Conservation (phyloP, 192 early-diverging fungal genomes). For the Backusella mclennaniae region DNA sequence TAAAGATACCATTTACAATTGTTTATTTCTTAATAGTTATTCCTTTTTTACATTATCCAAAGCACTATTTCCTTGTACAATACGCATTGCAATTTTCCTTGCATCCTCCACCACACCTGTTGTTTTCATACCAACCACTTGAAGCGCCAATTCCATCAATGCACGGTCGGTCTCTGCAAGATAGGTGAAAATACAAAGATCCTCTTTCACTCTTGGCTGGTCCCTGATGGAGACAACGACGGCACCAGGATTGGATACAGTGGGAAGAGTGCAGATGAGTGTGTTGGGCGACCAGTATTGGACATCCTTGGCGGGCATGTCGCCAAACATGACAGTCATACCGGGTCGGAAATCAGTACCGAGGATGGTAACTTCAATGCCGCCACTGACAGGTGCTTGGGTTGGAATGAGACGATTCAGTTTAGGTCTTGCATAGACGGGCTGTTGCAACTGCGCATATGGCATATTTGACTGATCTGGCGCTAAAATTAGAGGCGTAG, state of each 20-base stretch:
- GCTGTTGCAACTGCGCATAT: not conserved
- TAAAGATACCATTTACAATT: not conserved
- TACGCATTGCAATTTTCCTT: constrained; percentile 67
- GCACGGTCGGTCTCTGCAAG: constrained; percentile 73
- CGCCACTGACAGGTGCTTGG: constrained; percentile 83
- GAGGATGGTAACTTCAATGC: constrained; percentile 80
- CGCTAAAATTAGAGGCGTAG: not conserved
- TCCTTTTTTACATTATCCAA: constrained; percentile 1
- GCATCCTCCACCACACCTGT: constrained; percentile 76
- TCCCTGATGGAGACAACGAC: constrained; percentile 60
- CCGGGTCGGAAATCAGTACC: constrained; percentile 80
- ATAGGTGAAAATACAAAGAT: constrained; percentile 39
- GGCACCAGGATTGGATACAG: constrained; percentile 64
- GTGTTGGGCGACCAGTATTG: constrained; percentile 79
- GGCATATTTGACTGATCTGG: not conserved
- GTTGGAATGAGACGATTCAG: constrained; percentile 69
- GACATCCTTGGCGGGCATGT: constrained; percentile 63
- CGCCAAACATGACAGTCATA: constrained; percentile 71
- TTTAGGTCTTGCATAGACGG: not conserved
- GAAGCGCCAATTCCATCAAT: constrained; percentile 85
- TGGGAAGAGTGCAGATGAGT: constrained; percentile 83
- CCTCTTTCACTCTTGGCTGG: constrained; percentile 23
- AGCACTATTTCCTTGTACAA: constrained; percentile 42
- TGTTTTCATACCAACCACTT: constrained; percentile 83
- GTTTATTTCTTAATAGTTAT: not conserved